Evolutionary conservation across 2,329 filamentous ascomycete species (phyloP), one percentile per base, ranked within the genome.

Genomic region (Penicillium sp.): DNA sequence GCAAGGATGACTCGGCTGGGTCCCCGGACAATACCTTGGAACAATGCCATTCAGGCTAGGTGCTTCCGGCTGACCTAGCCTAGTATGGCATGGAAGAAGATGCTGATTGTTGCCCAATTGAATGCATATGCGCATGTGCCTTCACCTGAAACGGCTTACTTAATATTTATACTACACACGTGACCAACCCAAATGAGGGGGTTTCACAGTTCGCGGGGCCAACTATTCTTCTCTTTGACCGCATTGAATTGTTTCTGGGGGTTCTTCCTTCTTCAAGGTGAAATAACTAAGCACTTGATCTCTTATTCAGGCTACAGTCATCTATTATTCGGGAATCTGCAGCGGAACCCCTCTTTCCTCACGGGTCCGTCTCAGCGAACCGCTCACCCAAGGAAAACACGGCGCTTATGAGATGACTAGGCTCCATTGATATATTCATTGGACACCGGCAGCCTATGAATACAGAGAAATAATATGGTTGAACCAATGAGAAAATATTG

Each of bases 371-470:
- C 61, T 65, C 61, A 63, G 63, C 65, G 65, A 72, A 65, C 66
- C 69, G 68, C 71, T 73, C 61, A 65, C 62, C 61, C 62, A 57
- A 49, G 16, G 35, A 64, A 55, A 63, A 57, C 59, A 65, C 60
- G 71, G 71, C 71, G 71, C 71, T 72, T 72, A 74, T 61, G 58
- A 60, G 60, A 65, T 67, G 67, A 63, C 67, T 66, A 68, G 66
- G 52, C 60, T 55, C 57, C 49, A 65, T 59, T 58, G 52, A 56
- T 56, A 64, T 65, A 59, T 61, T 63, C 53, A 69, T 71, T 65
- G 63, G 68, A 63, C 56, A 47, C 55, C 59, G 45, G 59, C 56
- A 63, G 56, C 61, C 65, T 62, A 65, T 66, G 42, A 37, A 51
- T 50, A 51, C 43, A 31, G 47, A 57, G 27, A 53, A 61, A 58